A percentile compares a stretch with the other conserved stretches of the same genome.
These are phyloP conservation scores for Phytophthora syringae DNA, from an alignment of 352 stramenopile genomes.

Conservation along the genomic window DNA sequence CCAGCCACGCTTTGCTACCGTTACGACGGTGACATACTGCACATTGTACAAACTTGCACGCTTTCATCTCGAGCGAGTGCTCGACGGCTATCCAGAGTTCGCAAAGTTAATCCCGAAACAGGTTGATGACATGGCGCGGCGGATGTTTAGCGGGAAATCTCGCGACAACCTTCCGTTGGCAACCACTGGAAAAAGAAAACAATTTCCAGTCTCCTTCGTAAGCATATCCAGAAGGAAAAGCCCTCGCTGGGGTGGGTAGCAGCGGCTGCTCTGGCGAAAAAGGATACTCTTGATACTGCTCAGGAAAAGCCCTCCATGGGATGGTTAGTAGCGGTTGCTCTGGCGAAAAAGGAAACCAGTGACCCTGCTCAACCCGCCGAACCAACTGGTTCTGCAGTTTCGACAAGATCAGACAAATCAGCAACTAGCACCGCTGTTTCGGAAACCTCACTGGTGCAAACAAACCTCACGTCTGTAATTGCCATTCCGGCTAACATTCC, in stretches of 20 bases:
- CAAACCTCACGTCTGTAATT: background rate
- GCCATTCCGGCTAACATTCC: background rate
- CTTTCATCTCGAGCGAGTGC: slow-evolving; percentile 58
- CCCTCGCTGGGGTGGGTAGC: slow-evolving; percentile 26
- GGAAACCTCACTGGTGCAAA: background rate
- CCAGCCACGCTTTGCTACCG: slow-evolving; percentile 55
- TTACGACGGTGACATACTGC: slow-evolving; percentile 65
- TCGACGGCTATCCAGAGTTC: slow-evolving; percentile 65
- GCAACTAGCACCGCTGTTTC: background rate
- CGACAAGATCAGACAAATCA: background rate
- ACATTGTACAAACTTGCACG: slow-evolving; percentile 67
- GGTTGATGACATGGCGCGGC: slow-evolving; percentile 51
- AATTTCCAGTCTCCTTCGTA: slow-evolving; percentile 54
- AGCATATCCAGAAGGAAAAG: slow-evolving; percentile 48
- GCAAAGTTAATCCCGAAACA: slow-evolving; percentile 43
- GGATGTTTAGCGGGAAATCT: slow-evolving; percentile 41
- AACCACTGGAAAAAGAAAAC: slow-evolving; percentile 43
- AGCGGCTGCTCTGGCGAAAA: slow-evolving; percentile 22
- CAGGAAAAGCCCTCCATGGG: slow-evolving; percentile 28
- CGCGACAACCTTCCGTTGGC: slow-evolving; percentile 17
- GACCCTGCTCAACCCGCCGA: background rate
- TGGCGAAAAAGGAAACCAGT: slow-evolving; percentile 16
- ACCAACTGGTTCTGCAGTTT: background rate
- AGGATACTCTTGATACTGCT: background rate
- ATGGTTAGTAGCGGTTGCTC: slow-evolving; percentile 15